A percentile compares a stretch with the other conserved stretches of the same genome.
Evolutionary conservation across 495 filamentous ascomycete genomes (phyloP).

Genomic region (Elaphomyces granulatus): DNA sequence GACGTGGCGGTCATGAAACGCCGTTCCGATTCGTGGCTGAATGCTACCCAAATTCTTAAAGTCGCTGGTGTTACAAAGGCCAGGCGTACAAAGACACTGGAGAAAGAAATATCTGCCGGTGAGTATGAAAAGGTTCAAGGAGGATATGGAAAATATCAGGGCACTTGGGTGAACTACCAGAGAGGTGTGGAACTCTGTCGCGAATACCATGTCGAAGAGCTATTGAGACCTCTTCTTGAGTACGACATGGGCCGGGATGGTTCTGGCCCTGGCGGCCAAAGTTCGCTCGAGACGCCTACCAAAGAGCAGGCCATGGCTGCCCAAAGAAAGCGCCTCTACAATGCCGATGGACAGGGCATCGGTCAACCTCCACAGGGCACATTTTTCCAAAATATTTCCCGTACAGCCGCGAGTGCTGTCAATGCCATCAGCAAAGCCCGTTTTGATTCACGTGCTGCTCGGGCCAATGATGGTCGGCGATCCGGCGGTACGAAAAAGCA

Average conservation of each 20-base stretch:
- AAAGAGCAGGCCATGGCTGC: slow-evolving; percentile 99
- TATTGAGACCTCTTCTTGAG: slow-evolving; percentile 69
- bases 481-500: slow-evolving; percentile 33
- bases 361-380: slow-evolving; percentile 58
- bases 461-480: slow-evolving; percentile 37
- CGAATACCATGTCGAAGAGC: slow-evolving; percentile 84
- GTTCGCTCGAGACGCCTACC: slow-evolving; percentile 75
- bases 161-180: slow-evolving; percentile 91
- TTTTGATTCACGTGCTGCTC: slow-evolving; percentile 71
- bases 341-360: slow-evolving; percentile 49
- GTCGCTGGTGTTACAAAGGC: slow-evolving; percentile 95
- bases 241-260: slow-evolving; percentile 77
- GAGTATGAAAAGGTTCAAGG: slow-evolving; percentile 98
- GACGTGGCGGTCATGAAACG: slow-evolving; percentile 85
- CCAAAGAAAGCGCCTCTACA: slow-evolving; percentile 81
- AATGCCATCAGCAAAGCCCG: slow-evolving; percentile 91
- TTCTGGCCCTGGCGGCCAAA: slow-evolving; percentile 42
- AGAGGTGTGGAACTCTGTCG: slow-evolving; percentile 83
- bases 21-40: slow-evolving; percentile 81
- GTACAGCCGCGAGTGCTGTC: slow-evolving; percentile 78
- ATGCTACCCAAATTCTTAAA: slow-evolving; percentile 91
- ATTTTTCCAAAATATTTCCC: slow-evolving; percentile 92
- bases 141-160: slow-evolving; percentile 97
- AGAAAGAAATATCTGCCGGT: slow-evolving; percentile 91
- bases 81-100: slow-evolving; percentile 89